Evolutionary conservation across 495 filamentous ascomycete genomes (phyloP).

Genomic region (Niebla homalea): DNA sequence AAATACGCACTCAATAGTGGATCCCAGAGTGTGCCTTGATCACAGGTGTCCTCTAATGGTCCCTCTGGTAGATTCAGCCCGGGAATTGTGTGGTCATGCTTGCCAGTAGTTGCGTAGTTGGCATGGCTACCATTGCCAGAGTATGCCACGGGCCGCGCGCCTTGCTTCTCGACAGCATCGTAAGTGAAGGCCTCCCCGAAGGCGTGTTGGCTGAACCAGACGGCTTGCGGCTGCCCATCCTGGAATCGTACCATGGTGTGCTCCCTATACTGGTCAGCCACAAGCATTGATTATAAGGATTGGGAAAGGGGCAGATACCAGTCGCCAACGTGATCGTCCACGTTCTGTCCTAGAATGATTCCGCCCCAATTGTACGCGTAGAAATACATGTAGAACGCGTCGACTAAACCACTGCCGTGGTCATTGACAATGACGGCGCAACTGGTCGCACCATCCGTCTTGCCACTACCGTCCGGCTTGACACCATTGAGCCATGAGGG

Average conservation of each 20-base stretch:
- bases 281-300: conserved; percentile 1
- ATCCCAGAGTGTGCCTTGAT: conserved; percentile 43
- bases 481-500: conserved; percentile 41
- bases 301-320: conserved; percentile 13
- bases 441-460: conserved; percentile 32
- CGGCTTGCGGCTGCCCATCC: conserved; percentile 39
- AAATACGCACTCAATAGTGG: conserved; percentile 35
- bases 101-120: conserved; percentile 41
- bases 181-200: conserved; percentile 53
- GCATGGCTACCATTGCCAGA: conserved; percentile 46
- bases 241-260: conserved; percentile 57
- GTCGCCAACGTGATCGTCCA: conserved; percentile 47
- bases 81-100: conserved; percentile 50
- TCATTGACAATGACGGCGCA: conserved; percentile 43
- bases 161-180: conserved; percentile 36
- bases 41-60: conserved; percentile 47
- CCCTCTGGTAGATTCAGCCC: conserved; percentile 48
- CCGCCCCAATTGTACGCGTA: conserved; percentile 47
- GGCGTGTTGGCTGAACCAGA: conserved; percentile 54
- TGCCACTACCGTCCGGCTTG: conserved; percentile 33
- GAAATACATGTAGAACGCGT: conserved; percentile 61
- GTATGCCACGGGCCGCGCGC: conserved; percentile 39
- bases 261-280: conserved; percentile 27
- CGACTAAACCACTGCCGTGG: conserved; percentile 37
- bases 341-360: conserved; percentile 34